Percentiles rank a stretch among this genome's conserved stretches.
Conservation (phyloP, 345 rosid species). For the Noccaea bulbosa region DNA sequence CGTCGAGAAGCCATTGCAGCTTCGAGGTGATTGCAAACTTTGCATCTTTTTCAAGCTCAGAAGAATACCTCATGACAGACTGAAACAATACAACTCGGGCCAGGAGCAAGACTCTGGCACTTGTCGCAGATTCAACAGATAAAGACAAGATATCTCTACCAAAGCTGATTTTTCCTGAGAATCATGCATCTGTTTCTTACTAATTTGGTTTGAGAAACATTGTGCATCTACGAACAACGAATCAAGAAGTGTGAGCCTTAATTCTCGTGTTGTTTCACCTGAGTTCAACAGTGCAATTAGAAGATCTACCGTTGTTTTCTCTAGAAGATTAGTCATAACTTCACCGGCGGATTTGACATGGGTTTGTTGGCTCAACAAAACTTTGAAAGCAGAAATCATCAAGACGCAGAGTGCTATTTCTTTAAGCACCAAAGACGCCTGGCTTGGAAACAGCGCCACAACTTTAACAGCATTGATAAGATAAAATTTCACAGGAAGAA, state of each 20-base stretch:
- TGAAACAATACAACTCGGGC: conserved; percentile 64
- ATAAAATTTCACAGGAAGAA: conserved; percentile 89
- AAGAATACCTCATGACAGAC: conserved; percentile 61
- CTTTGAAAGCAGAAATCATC: conserved; percentile 62
- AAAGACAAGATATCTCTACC: conserved; percentile 58
- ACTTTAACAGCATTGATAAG: conserved; percentile 79
- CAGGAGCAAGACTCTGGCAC: conserved; percentile 47
- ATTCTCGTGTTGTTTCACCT: conserved; percentile 56
- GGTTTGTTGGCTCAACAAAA: conserved; percentile 56
- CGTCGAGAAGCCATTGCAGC: conserved; percentile 71
- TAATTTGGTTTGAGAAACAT: conserved; percentile 35
- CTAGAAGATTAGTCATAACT: conserved; percentile 77
- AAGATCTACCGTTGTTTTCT: conserved; percentile 67
- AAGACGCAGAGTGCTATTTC: conserved; percentile 61
- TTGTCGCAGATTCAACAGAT: conserved; percentile 47
- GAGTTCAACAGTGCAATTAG: conserved; percentile 65
- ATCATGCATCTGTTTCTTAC: conserved; percentile 39
- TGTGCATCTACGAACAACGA: conserved; percentile 55
- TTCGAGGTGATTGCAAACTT: conserved; percentile 55
- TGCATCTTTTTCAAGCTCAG: conserved; percentile 55
- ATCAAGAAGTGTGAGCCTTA: conserved; percentile 64
- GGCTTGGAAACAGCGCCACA: conserved; percentile 67
- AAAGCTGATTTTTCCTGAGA: no score
- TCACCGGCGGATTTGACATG: conserved; percentile 61
- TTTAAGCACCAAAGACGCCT: conserved; percentile 61